Evolutionary conservation across 2,329 filamentous ascomycete genomes (phyloP), one percentile per base, ranked within the genome.

Genomic region (Pseudogymnoascus sp.): DNA sequence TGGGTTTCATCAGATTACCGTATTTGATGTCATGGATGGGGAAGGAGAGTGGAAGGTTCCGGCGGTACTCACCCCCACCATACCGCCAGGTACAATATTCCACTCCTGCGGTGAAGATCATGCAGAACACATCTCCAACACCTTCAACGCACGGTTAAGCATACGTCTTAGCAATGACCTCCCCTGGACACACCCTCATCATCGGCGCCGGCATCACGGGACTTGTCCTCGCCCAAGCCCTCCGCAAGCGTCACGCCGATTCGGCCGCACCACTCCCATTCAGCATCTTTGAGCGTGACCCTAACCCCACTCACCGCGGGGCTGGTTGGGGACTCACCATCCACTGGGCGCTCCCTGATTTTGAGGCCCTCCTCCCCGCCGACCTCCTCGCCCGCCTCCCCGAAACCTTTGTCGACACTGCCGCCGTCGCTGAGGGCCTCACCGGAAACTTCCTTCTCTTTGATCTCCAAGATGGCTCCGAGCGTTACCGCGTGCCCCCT

Each of bases 271-370:
- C 57, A 34, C 78, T 81, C n/a, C 75, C 78, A 0, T 85, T 82
- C 69, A 74, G 70, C 37, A 78, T 86, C 43, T 85, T 80, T 66
- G 83, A 86, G 70, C 80, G 80, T 41, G 80, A 83, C 64, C 62
- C 67, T 4, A 75, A 79, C 39, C 73, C 80, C 41, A 73, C 70
- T 61, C 75, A 75, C 28, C 79, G 77, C 32, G 79, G 73, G 18
- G 73, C 77, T 3, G 83, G 84, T 64, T 87, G 84, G 85, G 85
- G 83, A 2, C 73, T 87, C 61, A 86, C 83, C 0, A 73, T 87
- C 61, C 82, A 86, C 68, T 87, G 83, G 83, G 81, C 80, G 4
- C 75, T 86, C 8, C 75, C 79, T 0, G 76, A 75, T 1, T 73
- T 87, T 39, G 74, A 78, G 47, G 68, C 74, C 6, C 73, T 86